A percentile compares a stretch with the other conserved stretches of the same genome.
These are phyloP conservation scores for Cryptococcus depauperatus DNA, from an alignment of 1,284 basidiomycete genomes.

Conservation along the genomic window DNA sequence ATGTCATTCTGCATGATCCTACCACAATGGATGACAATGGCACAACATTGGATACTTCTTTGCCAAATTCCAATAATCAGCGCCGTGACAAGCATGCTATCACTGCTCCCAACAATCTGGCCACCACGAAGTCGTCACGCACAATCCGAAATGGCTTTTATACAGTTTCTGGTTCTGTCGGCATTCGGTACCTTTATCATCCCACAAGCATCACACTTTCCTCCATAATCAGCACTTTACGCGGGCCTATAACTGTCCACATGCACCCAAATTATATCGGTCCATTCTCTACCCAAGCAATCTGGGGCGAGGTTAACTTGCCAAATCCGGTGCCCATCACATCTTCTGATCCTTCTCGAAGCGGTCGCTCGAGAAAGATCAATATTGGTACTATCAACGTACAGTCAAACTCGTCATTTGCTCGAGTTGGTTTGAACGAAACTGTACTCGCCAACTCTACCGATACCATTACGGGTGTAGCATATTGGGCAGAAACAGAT, in stretches of 20 bases:
- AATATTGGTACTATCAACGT: conserved; percentile 23
- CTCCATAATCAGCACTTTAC: conserved; percentile 23
- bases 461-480: conserved; percentile 25
- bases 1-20: conserved; percentile 37
- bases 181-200: conserved; percentile 37
- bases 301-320: conserved; percentile 32
- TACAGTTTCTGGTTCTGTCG: conserved; percentile 37
- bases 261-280: conserved; percentile 42
- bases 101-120: conserved; percentile 11
- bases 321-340: conserved; percentile 13
- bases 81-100: conserved; percentile 4
- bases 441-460: conserved; percentile 13
- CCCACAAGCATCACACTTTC: conserved; percentile 28
- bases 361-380: conserved; percentile 18
- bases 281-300: conserved; percentile 31
- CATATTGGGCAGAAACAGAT: conserved; percentile 19
- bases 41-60: conserved; percentile 2
- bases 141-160: no score
- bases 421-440: conserved; percentile 16
- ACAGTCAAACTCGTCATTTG: conserved; percentile 16
- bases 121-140: conserved; percentile 34
- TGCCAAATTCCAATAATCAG: not conserved
- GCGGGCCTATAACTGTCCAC: conserved; percentile 31
- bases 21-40: conserved; percentile 10
- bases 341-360: conserved; percentile 19